phyloP scores from a whole-genome alignment of 1,284 basidiomycete species.

The Marasmius oreades region DNA sequence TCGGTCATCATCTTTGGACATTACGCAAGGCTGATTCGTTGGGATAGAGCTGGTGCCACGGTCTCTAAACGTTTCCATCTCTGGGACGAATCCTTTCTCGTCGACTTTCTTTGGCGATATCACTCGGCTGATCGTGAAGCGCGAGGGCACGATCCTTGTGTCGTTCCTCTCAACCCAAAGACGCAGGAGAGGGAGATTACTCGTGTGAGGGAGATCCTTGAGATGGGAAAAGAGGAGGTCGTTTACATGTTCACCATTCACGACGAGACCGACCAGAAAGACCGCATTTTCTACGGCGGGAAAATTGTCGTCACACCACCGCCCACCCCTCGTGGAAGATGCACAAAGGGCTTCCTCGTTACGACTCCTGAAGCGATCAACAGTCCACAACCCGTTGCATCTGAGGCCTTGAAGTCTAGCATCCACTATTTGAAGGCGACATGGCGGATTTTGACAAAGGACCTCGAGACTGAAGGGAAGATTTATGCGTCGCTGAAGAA shows the following conservation, averaged over 20 bases:
- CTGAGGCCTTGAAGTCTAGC: neutral
- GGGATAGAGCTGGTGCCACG: slow-evolving; percentile 19
- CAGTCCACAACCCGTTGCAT: neutral
- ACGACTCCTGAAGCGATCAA: too few species aligned
- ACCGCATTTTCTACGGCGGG: too few species aligned
- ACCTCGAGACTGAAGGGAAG: neutral
- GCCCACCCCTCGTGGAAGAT: too few species aligned
- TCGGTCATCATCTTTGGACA: slow-evolving; percentile 13
- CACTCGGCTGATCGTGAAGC: slow-evolving; percentile 9
- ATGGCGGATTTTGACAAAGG: neutral
- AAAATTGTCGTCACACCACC: too few species aligned
- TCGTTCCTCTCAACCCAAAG: neutral
- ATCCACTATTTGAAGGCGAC: neutral
- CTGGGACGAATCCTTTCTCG: slow-evolving; percentile 6
- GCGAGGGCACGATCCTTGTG: slow-evolving; percentile 19
- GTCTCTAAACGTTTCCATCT: slow-evolving; percentile 20
- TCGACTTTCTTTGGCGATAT: slow-evolving; percentile 19
- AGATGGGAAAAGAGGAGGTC: too few species aligned
- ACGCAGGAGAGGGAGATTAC: neutral
- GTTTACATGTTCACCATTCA: too few species aligned
- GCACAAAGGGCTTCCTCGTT: too few species aligned
- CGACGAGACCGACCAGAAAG: too few species aligned
- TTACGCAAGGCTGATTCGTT: slow-evolving; percentile 20
- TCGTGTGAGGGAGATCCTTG: neutral
- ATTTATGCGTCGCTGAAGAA: neutral